Base-by-base conservation (phyloP, 2,329 filamentous ascomycete species). In the Colletotrichum simmondsii region DNA sequence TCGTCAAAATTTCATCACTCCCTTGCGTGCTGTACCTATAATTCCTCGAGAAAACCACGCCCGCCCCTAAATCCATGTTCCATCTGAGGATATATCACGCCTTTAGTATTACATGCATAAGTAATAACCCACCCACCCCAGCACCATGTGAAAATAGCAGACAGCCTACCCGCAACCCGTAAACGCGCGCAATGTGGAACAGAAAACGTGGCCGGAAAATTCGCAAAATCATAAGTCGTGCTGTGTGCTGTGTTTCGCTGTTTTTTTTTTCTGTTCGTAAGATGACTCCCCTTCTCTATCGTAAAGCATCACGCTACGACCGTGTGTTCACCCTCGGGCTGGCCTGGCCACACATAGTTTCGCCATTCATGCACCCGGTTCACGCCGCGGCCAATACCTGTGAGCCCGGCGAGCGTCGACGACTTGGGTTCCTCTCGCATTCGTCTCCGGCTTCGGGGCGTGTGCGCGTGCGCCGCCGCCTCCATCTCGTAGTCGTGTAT, bases 351-450 rank as follows among this genome's bases (percentile, higher is more conserved):
- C 19, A 89, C 85, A 78, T 86, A 87, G 53, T 80, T 83, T 71
- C 81, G 82, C 87, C 87, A 89, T 69, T 87, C 85, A 56, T 79
- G 80, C 22, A 89, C 87, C 7, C 87, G 82, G 74, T 85, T 82
- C 82, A 85, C 82, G 11, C 87, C 87, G 42, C 83, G 81, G 1
- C 83, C 85, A 32, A 80, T 80, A 5, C 85, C 85, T 52, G 81
- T 83, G 52, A 89, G 81, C 4, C 87, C 87, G 30, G 87, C 87
- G 77, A 88, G 78, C 58, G 84, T 81, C 62, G 86, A 87, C 32
- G 82, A 81, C 74, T 77, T 82, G 37, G 83, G 82, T 53, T 77
- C 73, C 49, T 77, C 75, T 35, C 49, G 42, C 35, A 22, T 75
- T 24, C 78, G 77, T 67, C 80, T 79, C 64, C 77, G 77, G 64